Percentiles rank a stretch among this genome's conserved stretches.
These are phyloP conservation scores for Phalaenopsis aphrodite DNA, from an alignment of 106 monocot genomes.

Conservation along the genomic window DNA sequence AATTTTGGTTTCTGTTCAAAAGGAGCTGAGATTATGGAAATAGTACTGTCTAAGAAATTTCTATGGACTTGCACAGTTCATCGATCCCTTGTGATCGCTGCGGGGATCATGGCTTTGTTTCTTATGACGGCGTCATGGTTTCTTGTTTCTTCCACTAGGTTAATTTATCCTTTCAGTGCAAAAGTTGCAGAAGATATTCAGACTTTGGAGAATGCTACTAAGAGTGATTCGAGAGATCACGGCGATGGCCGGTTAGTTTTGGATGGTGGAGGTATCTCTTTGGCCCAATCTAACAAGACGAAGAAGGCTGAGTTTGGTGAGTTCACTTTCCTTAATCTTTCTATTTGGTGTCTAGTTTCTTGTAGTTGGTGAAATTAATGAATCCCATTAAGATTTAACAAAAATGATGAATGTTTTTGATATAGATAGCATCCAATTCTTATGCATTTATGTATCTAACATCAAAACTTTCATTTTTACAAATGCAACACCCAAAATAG, in stretches of 20 bases:
- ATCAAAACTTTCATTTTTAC: no score
- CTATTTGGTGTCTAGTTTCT: no score
- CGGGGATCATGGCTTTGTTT: not conserved
- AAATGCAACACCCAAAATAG: no score
- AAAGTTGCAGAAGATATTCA: not conserved
- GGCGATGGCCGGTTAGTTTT: not conserved
- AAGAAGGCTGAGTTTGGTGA: not conserved
- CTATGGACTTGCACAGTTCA: not conserved
- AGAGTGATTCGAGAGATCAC: not conserved
- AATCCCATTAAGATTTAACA: no score
- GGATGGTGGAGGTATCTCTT: not conserved
- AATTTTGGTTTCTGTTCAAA: not conserved
- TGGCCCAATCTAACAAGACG: not conserved
- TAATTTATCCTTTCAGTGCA: not conserved
- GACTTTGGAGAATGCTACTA: not conserved
- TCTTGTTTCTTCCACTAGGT: not conserved
- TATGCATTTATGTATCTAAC: no score
- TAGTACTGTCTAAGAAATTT: not conserved
- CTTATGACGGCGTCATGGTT: not conserved
- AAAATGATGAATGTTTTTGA: no score
- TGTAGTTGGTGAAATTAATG: no score
- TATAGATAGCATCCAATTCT: no score
- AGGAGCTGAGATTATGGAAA: not conserved
- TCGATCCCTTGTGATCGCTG: not conserved
- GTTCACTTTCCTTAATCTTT: not conserved